Evolutionary conservation across 495 filamentous ascomycete genomes (phyloP), one percentile per base, ranked within the genome.

Genomic region (Xylaria palmicola): DNA sequence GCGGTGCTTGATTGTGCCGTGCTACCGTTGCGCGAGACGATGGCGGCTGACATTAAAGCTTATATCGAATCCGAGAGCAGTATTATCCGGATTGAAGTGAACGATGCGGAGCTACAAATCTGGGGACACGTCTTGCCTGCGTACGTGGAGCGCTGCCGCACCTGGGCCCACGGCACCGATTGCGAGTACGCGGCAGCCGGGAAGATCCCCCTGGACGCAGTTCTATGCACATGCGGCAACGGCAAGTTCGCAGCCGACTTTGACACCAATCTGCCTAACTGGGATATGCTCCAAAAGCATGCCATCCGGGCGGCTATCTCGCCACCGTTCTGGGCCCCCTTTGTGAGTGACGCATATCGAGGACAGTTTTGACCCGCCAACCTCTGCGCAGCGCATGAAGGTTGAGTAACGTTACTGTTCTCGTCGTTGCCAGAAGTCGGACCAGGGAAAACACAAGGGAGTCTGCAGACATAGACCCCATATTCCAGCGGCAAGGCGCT

Each of bases 1-100:
- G 63, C 72, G 10, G 63, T 77, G 0, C 64, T 78, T n/a, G 75
- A 77, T 48, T 61, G 55, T 2, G 72, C 69, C 15, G 62, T 78
- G 5, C 43, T 78, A 9, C 72, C 73, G 4, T 53, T 78, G 39
- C n/a, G 27, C 12, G 8, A 2, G 0, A 15, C n/a, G 6, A 3
- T 36, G 19, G 12, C 24, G 8, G 9, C 17, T 12, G 17, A 5
- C 1, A 3, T 41, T 9, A 9, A 2, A 27, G 5, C n/a, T 1
- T 27, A 0, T 4, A 4, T 24, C 8, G 27, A 8, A 29, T 47
- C 20, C 8, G 5, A 29, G 8, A 12, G 5, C 15, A 4, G 24
- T 12, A 48, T 48, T 4, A n/a, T n/a, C 12, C 4, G 1, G 8
- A 2, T 50, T 10, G 24, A 30, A 2, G 47, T 50, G 6, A 26